Evolutionary conservation across 1,284 basidiomycete species (phyloP).

Genomic region (Malassezia yamatoensis): DNA sequence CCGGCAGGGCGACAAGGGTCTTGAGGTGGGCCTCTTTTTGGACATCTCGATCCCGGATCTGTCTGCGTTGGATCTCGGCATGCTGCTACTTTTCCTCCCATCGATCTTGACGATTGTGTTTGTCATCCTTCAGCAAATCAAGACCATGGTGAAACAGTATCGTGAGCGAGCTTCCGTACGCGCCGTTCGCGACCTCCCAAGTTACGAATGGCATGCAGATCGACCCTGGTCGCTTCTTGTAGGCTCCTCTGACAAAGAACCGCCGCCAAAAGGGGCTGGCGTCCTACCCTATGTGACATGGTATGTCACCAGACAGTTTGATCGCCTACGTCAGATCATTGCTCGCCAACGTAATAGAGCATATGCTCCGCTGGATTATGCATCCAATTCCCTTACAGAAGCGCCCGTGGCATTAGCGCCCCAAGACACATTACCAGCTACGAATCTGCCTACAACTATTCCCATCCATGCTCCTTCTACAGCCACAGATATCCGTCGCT

Average conservation of each 20-base stretch:
- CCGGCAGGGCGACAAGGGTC: conserved; percentile 8
- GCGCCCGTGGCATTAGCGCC: background rate
- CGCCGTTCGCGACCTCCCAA: conserved; percentile 36
- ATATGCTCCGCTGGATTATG: background rate
- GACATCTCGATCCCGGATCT: conserved; percentile 40
- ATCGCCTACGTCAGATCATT: background rate
- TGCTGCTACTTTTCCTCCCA: conserved; percentile 40
- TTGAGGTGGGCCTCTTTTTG: conserved; percentile 38
- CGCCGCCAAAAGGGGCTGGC: background rate
- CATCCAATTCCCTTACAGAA: background rate
- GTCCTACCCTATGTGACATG: background rate
- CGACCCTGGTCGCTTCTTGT: conserved; percentile 4
- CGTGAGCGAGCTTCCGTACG: conserved; percentile 41
- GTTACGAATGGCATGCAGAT: conserved; percentile 29
- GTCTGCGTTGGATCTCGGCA: conserved; percentile 33
- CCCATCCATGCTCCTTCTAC: background rate
- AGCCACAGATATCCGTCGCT: background rate
- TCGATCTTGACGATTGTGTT: conserved; percentile 41
- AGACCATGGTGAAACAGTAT: conserved; percentile 28
- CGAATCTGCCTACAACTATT: background rate
- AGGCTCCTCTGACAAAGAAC: background rate
- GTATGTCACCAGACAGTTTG: background rate
- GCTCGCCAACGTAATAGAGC: background rate
- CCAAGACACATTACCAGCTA: background rate
- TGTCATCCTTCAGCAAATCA: conserved; percentile 37